Base-by-base conservation (phyloP, 2,329 filamentous ascomycete species). In the Lithohypha guttulata region DNA sequence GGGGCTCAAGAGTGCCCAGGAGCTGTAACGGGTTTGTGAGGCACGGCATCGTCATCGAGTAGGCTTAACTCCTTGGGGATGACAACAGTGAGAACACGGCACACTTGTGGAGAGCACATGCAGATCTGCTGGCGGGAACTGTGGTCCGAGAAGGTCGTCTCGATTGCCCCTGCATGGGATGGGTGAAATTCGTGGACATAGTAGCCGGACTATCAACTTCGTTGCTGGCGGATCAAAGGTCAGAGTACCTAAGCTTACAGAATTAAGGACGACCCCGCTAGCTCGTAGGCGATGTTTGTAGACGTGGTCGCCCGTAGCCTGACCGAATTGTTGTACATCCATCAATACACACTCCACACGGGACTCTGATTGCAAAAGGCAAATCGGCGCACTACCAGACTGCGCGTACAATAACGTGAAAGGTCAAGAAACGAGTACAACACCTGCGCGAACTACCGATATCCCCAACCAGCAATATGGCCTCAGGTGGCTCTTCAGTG, bases 401-500 rank as follows among this genome's bases (percentile, higher is more conserved):
- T n/a, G n/a, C n/a, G n/a, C n/a, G n/a, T n/a, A n/a, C n/a, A n/a
- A n/a, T n/a, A n/a, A n/a, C n/a, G n/a, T n/a, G n/a, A n/a, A n/a
- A n/a, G n/a, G n/a, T n/a, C n/a, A n/a, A n/a, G n/a, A n/a, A n/a
- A n/a, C n/a, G n/a, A n/a, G n/a, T n/a, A n/a, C n/a, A n/a, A n/a
- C n/a, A n/a, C n/a, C n/a, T n/a, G n/a, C n/a, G n/a, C n/a, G n/a
- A n/a, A 25, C 21, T 3, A 41, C 14, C 39, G 15, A 6, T 20
- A 25, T 8, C 15, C 8, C 14, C 7, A n/a, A 34, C 10, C 19
- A 29, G 15, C 14, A 43, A 30, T 5, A 50, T 51, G 48, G 49
- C 48, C 11, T 48, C 46, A n/a, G 41, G 41, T 9, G 43, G 42
- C 15, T 29, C 45, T n/a, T 44, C 42, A 19, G 41, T 40, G 34